Base-by-base conservation (phyloP, 164 flowering plant species). In the Piper longum region DNA sequence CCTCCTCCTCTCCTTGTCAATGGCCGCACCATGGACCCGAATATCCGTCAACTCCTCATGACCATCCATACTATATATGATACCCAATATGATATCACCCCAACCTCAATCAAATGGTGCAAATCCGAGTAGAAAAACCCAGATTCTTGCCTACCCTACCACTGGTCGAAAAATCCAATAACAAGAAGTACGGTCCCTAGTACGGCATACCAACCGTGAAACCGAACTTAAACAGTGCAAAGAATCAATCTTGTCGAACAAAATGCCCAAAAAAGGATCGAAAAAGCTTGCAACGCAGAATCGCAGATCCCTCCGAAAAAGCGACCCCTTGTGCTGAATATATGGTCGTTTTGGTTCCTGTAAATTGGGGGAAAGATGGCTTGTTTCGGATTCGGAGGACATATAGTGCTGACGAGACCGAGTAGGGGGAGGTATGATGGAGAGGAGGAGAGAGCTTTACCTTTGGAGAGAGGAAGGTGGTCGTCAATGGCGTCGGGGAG, bases 11-110 rank as follows among this genome's bases (percentile, higher is more conserved):
- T 62, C 43, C 7, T 56, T 48, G 61, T 80, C 82, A 19, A 80
- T 17, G 16, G 60, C 41, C 11, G 64, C 66, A 40, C 88, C 81
- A 69, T 86, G 83, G 42, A 69, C 74, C 54, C 61, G 67, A 56
- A 75, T 57, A 57, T 73, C 58, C 41, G 26, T 57, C 0, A 67
- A 61, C 45, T 51, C 70, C 36, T 64, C 68, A 61, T 16, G 62
- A 8, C 61, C 43, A 62, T 56, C 66, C 80, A 77, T 78, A 60
- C 54, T 64, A 11, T 7, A 41, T 57, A 13, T 8, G 6, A n/a
- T 18, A 3, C 19, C 7, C 41, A 36, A 16, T 26, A n/a, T 16
- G 12, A 36, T 57, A 13, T 16, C 5, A 16, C 16, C 0, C 26
- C 41, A 57, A 41, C 8, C 9, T 5, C 60, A 57, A 57, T 13